Evolutionary conservation across 2,329 filamentous ascomycete species (phyloP), one percentile per base, ranked within the genome.

Genomic region (Calonectria hawksworthii): DNA sequence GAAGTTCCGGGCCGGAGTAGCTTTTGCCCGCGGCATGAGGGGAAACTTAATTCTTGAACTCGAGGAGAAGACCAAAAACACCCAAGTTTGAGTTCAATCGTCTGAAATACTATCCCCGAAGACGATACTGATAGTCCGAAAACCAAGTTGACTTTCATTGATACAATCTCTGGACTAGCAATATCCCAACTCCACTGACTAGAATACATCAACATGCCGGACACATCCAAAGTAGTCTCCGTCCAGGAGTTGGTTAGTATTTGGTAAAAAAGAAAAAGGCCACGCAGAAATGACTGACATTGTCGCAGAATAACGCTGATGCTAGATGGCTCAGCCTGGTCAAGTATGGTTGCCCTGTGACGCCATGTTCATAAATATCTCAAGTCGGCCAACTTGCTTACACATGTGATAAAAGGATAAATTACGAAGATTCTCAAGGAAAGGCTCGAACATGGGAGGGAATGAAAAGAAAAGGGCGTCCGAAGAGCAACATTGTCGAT

Each of bases 401-500:
- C 38, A 61, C 14, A 21, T 34, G 9, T 9, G 5, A 18, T 3
- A 23, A 68, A 36, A 92, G 91, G 80, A 89, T 92, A 76, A 90
- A 89, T 38, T 96, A 95, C 83, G 86, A 87, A 69, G 93, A 95
- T 80, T 90, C 91, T 18, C 87, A 89, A 34, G 92, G 91, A 77
- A 85, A 86, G 16, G 83, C 85, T 0, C 89, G 93, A 63, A 91
- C 89, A 28, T 95, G 93, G 94, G 94, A 95, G 82, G 93, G 92
- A 0, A 93, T 92, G n/a, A 92, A 94, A 83, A 90, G 94, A 23
- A 89, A 88, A 38, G 95, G 93, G 0, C 90, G 93, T 4, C 92
- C 93, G 11, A 86, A 87, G 71, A 87, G 84, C 76, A 88, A 88
- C 74, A 89, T 91, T 38, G 92, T 95, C 68, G 94, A 96, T 79